Evolutionary conservation across 441 rosid species (phyloP), one percentile per base, ranked within the genome.

Genomic region (Kokia cookei): DNA sequence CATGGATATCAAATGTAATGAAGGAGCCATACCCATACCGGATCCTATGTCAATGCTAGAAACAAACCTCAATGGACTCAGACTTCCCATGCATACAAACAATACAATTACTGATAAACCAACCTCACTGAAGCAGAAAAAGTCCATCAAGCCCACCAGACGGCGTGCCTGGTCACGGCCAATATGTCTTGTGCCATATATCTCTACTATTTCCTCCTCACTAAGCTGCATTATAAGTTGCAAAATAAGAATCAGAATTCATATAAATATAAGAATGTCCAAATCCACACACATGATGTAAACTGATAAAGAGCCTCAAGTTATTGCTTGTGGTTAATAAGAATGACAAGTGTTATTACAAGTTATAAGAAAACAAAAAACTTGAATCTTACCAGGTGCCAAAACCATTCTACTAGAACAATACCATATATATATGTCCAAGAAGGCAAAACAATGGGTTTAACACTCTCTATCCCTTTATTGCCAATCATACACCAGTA

Each of bases 91-190:
- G 22, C 47, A 47, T 9, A 12, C 68, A 73, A 73, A 63, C 14
- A 55, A 68, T 2, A 62, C 35, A 62, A 69, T 48, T 62, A 57
- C 13, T 27, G 59, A 17, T 14, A 75, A 77, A 85, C 84, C 61
- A 24, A 96, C 98, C 97, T 96, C 98, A 50, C 94, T 96, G 83
- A 96, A 96, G 84, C 99, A 96, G 82, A 96, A 96, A 87, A 93
- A 89, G 85, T 96, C 98, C 99, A 96, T 96, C 85, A 96, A 86
- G 68, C 98, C 98, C 78, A 91, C 97, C 60, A 96, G 91, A 22
- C 77, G 87, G 47, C 90, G 93, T 2, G 97, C 98, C 81, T 93
- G 99, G 69, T 90, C 91, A 79, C 93, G 94, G 65, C 99, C 98
- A 77, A 96, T 89, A 77, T 90, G 99, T 66, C 99, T 80, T 0